Base-by-base conservation (phyloP, 768 basidiomycete genomes). In the Suillus discolor region DNA sequence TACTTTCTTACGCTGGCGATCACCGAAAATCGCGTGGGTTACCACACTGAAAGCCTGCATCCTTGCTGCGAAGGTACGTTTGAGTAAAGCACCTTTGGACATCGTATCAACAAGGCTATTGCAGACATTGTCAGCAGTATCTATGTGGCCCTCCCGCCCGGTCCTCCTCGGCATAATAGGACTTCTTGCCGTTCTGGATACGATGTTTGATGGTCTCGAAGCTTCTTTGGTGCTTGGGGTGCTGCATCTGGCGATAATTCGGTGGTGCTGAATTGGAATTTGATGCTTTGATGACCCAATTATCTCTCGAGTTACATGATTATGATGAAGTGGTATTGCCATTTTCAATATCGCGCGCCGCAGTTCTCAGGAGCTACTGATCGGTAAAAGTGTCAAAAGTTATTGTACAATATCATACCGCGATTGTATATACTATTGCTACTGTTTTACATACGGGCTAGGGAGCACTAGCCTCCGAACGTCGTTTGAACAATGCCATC, bases 181-280 rank as follows among this genome's bases (percentile, higher is more conserved):
- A 9, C 67, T 70, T 1, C 76, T 82, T 2, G 83, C 83, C 2
- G 69, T 85, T 34, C 64, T 75, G 25, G 86, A 87, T 74, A 83
- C 81, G 15, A 75, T 82, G 73, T 81, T 79, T 31, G 83, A 84
- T 55, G 73, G 72, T 25, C 66, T 83, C 12, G 63, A 68, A 61
- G 69, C 78, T 18, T 82, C 83, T 0, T 45, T 80, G 1, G 65
- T 79, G 39, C 73, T 87, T 18, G 80, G 77, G 0, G 28, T 76
- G 28, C 63, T 80, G n/a, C 85, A 87, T 71, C 36, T 82, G 6
- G 76, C 63, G 41, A 63, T 72, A 47, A 63, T 81, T 36, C 42
- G 66, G 12, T 55, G 62, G 62, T 62, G 44, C 12, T 57, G 49
- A 59, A 59, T 12, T 57, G 38, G 7, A 25, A 9, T 16, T 2